Percentiles rank a stretch among this genome's conserved stretches.
These are phyloP conservation scores for Amanita phalloides DNA, from an alignment of 768 basidiomycete species.

Conservation along the genomic window DNA sequence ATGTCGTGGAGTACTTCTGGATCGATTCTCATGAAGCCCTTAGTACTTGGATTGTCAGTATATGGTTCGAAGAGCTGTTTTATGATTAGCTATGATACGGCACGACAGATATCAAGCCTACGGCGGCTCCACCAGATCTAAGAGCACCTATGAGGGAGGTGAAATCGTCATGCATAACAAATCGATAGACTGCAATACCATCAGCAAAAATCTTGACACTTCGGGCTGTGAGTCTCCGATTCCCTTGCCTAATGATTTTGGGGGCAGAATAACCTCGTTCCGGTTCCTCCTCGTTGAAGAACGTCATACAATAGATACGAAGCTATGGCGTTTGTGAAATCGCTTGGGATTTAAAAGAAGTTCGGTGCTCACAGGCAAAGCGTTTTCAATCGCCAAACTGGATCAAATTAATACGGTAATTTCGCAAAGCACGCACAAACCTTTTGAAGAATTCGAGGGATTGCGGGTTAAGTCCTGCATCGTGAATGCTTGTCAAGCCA, in stretches of 20 bases:
- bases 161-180: neutral
- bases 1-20: constrained; percentile 49
- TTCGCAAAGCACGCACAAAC: constrained; percentile 22
- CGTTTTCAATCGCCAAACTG: constrained; percentile 52
- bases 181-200: constrained; percentile 24
- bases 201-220: constrained; percentile 76
- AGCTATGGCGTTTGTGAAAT: constrained; percentile 28
- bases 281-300: constrained; percentile 49
- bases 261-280: constrained; percentile 67
- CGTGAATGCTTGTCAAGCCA: constrained; percentile 81
- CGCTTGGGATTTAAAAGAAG: neutral
- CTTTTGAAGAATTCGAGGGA: constrained; percentile 68
- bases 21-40: constrained; percentile 68
- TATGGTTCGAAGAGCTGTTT: constrained; percentile 72
- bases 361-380: constrained; percentile 42
- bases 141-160: constrained; percentile 51
- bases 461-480: constrained; percentile 62
- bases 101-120: constrained; percentile 19
- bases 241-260: constrained; percentile 44
- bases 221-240: constrained; percentile 57
- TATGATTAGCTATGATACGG: neutral
- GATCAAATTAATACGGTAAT: neutral
- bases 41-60: constrained; percentile 62
- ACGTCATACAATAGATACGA: constrained; percentile 70
- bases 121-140: constrained; percentile 84